Evolutionary conservation across 2,329 filamentous ascomycete genomes (phyloP), one percentile per base, ranked within the genome.

Genomic region (Calycina marina): DNA sequence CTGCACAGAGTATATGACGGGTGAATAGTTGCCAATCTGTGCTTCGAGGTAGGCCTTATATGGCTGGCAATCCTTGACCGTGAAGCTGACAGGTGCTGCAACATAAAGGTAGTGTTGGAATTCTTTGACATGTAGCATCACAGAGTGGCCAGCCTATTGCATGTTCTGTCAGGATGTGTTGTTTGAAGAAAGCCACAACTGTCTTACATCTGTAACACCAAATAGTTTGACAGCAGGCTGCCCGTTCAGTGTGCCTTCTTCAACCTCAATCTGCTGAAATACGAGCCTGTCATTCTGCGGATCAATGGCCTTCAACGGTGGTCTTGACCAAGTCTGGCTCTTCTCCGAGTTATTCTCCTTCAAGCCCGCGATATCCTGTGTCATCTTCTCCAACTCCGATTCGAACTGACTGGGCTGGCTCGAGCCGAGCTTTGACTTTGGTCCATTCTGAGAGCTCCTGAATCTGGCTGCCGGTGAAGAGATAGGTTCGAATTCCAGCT

Each of bases 91-190:
- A 0, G 90, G 90, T 0, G 92, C 90, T 6, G 83, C 79, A 28
- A 96, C 74, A 49, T 93, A 98, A 35, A 98, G 72, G 53, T 98
- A 98, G 55, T 98, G 90, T 45, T 84, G 77, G 58, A 98, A 98
- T 50, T 85, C 83, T 11, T 82, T 93, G 40, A 98, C 86, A 55
- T 98, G 90, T 9, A 98, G 65, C 55, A 98, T 71, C 24, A 93
- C 84, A 3, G 90, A 98, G 56, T 98, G 79, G 33, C 90, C 90
- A 39, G 63, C 55, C 47, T 72, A n/a, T n/a, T n/a, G n/a, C n/a
- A n/a, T n/a, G n/a, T n/a, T n/a, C n/a, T n/a, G n/a, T n/a, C n/a
- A n/a, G 58, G 2, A 34, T 18, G 31, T 25, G 29, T 48, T 34
- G 49, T 41, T 28, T 28, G 14, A 14, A 11, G 34, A n/a, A 9